Evolutionary conservation across 352 stramenopile species (phyloP), one percentile per base, ranked within the genome.

Genomic region (Blastocystis sp.): DNA sequence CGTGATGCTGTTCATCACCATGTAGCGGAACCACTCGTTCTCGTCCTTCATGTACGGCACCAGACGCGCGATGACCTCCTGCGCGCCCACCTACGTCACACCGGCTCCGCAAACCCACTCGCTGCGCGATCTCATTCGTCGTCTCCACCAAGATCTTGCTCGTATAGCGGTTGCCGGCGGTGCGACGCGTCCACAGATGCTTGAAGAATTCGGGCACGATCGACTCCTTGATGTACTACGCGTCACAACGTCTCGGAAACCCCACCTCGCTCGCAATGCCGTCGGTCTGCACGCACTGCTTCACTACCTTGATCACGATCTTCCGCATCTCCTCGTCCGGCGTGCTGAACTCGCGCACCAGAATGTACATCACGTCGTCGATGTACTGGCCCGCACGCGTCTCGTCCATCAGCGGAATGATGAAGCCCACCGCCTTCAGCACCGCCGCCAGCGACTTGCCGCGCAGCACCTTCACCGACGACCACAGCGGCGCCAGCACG

Each of bases 311-410:
- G 6, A 97, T 88, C 67, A 97, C 94, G 79, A 97, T 97, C 88
- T 97, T 97, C 88, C 98, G 98, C 95, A 99, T 99, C 90, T 99
- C 95, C 88, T 99, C 96, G 88, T 99, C 96, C 0, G 95, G 95
- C 36, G 79, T 88, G 87, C 97, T 93, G 88, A 99, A 99, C 87
- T 99, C 95, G 69, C 95, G 92, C 44, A 98, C 96, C 63, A 99
- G 90, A 87, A 98, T 98, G 48, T 96, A 92, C 96, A 99, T 99
- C 44, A 98, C 95, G 78, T 98, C 93, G 21, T 94, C 91, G 1
- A 96, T 98, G 89, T 98, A 99, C 88, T 98, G 97, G 88, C 97
- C 98, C 0, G 96, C 96, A 88, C 98, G 98, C 88, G 97, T 96
- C 21, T 95, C 92, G 87, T 99, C 96, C 96, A 99, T 99, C 4